These are phyloP conservation scores for Rhododendron ferrugineum DNA, from an alignment of 148 eudicot genomes.

Conservation along the genomic window DNA sequence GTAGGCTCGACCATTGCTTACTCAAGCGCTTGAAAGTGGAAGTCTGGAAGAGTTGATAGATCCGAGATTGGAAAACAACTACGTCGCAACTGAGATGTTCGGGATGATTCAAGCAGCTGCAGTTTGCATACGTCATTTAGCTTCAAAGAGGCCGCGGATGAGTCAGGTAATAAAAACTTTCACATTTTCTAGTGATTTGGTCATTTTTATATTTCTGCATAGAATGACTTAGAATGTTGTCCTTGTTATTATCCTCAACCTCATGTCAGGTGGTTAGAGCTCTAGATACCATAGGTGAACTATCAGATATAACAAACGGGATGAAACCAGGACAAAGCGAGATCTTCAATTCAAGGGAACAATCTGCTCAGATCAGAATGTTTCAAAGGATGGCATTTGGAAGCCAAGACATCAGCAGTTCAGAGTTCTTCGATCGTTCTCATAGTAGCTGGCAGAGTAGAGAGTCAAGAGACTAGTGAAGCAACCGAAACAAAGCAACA, in stretches of 20 bases:
- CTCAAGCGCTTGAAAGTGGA: conserved; percentile 65
- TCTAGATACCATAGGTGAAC: conserved; percentile 54
- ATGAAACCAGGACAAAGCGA: conserved; percentile 93
- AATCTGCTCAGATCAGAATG: conserved; percentile 81
- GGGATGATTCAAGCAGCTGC: conserved; percentile 95
- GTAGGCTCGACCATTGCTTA: conserved; percentile 92
- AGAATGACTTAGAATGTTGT: not conserved
- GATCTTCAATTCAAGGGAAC: conserved; percentile 65
- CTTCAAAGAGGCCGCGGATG: conserved; percentile 86
- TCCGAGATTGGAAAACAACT: conserved; percentile 59
- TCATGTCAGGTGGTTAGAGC: conserved; percentile 75
- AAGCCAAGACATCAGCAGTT: conserved; percentile 67
- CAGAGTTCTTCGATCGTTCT: conserved; percentile 41
- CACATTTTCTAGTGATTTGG: not conserved
- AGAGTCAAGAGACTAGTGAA: not conserved
- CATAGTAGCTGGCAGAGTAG: conserved; percentile 53
- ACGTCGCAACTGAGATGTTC: conserved; percentile 63
- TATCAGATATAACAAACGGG: conserved; percentile 76
- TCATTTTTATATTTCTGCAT: not conserved
- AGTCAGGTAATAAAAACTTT: conserved; percentile 51
- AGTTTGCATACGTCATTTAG: conserved; percentile 85
- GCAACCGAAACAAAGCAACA: not conserved
- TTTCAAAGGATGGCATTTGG: conserved; percentile 92
- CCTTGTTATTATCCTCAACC: not conserved
- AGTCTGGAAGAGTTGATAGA: conserved; percentile 70